phyloP scores from a whole-genome alignment of 2,329 filamentous ascomycete genomes.

The Diaporthe sp. region DNA sequence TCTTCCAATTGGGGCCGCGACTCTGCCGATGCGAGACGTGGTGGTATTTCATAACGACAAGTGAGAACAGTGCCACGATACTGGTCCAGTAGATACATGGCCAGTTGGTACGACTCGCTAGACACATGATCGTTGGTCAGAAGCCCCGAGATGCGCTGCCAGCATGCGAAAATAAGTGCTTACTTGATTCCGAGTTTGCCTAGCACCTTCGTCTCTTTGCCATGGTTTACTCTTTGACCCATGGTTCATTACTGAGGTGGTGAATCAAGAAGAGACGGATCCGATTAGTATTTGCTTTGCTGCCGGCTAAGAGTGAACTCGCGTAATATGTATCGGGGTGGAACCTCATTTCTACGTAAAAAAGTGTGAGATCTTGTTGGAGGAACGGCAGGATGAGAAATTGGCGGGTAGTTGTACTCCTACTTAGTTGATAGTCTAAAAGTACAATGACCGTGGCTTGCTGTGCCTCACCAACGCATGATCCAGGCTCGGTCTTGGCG shows the following conservation, averaged over 20 bases:
- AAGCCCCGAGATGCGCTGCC: slow-evolving; percentile 29
- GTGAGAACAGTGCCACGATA: slow-evolving; percentile 42
- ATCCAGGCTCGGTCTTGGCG: neutral
- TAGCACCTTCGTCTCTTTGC: slow-evolving; percentile 38
- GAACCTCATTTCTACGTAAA: neutral
- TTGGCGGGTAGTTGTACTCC: neutral
- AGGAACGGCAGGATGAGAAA: neutral
- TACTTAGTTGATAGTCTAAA: neutral
- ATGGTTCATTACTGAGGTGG: slow-evolving; percentile 23
- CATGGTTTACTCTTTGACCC: slow-evolving; percentile 31
- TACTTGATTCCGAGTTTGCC: slow-evolving; percentile 44
- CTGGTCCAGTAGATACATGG: slow-evolving; percentile 42
- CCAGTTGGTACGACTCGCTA: slow-evolving; percentile 39
- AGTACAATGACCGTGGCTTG: neutral
- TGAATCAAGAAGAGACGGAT: neutral
- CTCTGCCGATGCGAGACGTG: slow-evolving; percentile 36
- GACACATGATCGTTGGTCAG: slow-evolving; percentile 3
- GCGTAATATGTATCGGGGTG: neutral
- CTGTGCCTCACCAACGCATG: neutral
- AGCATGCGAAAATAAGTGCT: slow-evolving; percentile 36
- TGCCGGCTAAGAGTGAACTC: neutral
- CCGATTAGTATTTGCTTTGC: too few relatives aligned
- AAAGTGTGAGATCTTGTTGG: neutral
- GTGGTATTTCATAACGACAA: slow-evolving; percentile 42
- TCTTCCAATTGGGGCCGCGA: slow-evolving; percentile 37